Evolutionary conservation across 1,139 yeast genomes (phyloP), one percentile per base, ranked within the genome.

Genomic region (Lodderomyces parapsilosis): DNA sequence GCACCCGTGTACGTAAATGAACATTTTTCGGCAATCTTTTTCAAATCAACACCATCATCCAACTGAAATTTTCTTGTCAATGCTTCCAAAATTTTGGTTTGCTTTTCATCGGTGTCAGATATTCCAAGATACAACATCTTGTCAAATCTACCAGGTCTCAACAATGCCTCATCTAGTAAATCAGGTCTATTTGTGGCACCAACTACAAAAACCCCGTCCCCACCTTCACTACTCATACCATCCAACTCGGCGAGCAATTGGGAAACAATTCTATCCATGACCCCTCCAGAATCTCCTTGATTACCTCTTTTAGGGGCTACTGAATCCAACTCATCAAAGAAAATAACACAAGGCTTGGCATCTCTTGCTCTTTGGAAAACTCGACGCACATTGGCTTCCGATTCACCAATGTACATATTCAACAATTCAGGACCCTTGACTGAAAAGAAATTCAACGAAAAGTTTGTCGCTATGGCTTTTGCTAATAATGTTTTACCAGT

Each of bases 161-260:
- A 68, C 42, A 93, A 71, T 0, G 98, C 98, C 59, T 91, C 97
- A 59, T 93, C 99, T 39, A 93, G 71, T 48, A 93, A 70, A 68
- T 93, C 98, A 0, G 99, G 99, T 56, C 98, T 76, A 56, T 93
- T 93, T 0, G 98, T 93, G 6, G 99, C 99, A 11, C 98, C 98
- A 38, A 93, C 96, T 10, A 91, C 97, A 62, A 93, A 93, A 0
- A 93, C 96, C 7, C 97, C 98, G 48, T 90, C 96, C 9, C 95
- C 93, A 18, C 66, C 64, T 41, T 55, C 59, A 36, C 65, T 66
- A 58, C 94, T 85, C 97, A 91, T 91, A 32, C 98, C 98, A 59
- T 93, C 99, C 39, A 93, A 71, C 61, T 93, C 99, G 0, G 98
- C 96, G 40, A 93, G 71, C 40, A 93, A 70, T 62, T 93, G 99